Percentiles rank a stretch among this genome's conserved stretches.
Conservation (phyloP, 2,329 filamentous ascomycete species). For the Tolypocladium pustulatum region DNA sequence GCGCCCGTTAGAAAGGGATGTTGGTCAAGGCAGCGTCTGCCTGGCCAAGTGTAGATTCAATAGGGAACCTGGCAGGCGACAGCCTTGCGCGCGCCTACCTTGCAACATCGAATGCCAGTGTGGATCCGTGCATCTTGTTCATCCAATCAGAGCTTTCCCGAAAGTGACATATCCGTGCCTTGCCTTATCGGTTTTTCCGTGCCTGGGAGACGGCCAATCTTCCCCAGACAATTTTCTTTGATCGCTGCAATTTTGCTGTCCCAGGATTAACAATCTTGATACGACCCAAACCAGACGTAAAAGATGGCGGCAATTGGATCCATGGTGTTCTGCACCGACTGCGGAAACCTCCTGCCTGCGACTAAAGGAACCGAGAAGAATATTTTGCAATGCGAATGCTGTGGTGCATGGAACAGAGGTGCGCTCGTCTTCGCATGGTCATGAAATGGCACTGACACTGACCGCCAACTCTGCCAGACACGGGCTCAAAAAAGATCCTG, state of each 20-base stretch:
- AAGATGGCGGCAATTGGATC: constrained; percentile 82
- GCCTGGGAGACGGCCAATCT: not conserved
- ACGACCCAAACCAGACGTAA: not conserved
- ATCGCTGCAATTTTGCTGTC: not conserved
- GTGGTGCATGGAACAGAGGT: constrained; percentile 80
- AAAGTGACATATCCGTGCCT: constrained; percentile 7
- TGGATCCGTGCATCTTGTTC: not conserved
- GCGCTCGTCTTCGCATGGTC: constrained; percentile 9
- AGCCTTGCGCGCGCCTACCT: constrained; percentile 8
- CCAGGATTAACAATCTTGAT: not conserved
- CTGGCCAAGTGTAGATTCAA: not conserved
- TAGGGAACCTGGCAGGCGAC: not conserved
- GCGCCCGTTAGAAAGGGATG: not conserved
- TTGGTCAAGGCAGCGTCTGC: not conserved
- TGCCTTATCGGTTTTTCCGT: constrained; percentile 20
- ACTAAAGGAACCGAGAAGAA: constrained; percentile 68
- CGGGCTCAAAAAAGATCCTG: constrained; percentile 62
- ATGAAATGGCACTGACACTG: constrained; percentile 2
- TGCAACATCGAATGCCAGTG: not conserved
- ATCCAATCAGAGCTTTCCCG: constrained; percentile 13
- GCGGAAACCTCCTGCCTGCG: constrained; percentile 78
- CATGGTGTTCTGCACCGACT: constrained; percentile 85
- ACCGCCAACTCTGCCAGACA: constrained; percentile 39
- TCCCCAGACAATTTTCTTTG: not conserved
- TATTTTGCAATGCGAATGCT: constrained; percentile 73